phyloP scores from a whole-genome alignment of 768 basidiomycete genomes.

The Saitozyma sp. region DNA sequence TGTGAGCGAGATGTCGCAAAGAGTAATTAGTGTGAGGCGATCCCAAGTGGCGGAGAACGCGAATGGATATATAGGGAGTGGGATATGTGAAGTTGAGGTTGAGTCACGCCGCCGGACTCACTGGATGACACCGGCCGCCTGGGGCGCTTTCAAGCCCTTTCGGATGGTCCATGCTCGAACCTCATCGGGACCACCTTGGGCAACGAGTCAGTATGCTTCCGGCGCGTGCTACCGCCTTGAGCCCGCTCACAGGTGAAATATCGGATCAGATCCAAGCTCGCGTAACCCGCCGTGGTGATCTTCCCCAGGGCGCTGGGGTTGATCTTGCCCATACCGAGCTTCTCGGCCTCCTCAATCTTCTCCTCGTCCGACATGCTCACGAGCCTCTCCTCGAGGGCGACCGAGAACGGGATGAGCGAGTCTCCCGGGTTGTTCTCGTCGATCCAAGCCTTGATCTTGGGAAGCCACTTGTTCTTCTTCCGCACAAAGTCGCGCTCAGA shows the following conservation, averaged over 20 bases:
- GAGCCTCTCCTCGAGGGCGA: conserved; percentile 89
- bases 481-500: conserved; percentile 90
- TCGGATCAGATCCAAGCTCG: conserved; percentile 69
- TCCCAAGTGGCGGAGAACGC: too few species aligned
- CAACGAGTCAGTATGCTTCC: background rate
- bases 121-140: conserved; percentile 98
- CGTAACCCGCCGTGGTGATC: conserved; percentile 93
- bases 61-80: too few species aligned
- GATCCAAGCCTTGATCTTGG: conserved; percentile 98
- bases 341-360: conserved; percentile 74
- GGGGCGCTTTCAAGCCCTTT: conserved; percentile 88
- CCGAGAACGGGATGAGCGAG: conserved; percentile 92
- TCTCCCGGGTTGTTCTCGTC: conserved; percentile 96
- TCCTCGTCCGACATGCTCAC: conserved; percentile 63
- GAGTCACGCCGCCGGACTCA: conserved; percentile 53
- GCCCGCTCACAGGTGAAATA: conserved; percentile 62
- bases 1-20: background rate
- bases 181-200: conserved; percentile 73
- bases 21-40: too few species aligned
- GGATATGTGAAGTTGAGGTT: too few species aligned
- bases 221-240: background rate
- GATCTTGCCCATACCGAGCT: conserved; percentile 63
- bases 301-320: conserved; percentile 70
- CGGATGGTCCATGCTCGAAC: conserved; percentile 98
- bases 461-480: conserved; percentile 99